These are phyloP conservation scores for Ambrosia trifida DNA, from an alignment of 129 eudicot genomes.

Conservation along the genomic window DNA sequence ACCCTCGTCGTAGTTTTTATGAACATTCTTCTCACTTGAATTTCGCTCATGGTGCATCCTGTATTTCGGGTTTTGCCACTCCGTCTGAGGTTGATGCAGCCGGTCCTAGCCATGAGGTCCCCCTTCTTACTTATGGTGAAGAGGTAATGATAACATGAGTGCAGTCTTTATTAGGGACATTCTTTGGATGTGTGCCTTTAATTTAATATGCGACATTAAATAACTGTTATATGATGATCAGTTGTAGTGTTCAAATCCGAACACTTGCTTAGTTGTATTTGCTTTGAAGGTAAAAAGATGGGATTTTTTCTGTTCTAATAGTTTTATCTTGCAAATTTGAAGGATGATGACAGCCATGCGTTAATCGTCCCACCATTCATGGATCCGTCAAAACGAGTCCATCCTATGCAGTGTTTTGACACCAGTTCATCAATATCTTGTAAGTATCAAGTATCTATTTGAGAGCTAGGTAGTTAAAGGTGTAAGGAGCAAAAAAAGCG, in stretches of 20 bases:
- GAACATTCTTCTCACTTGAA: slow-evolving; percentile 41
- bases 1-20: slow-evolving; percentile 43
- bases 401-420: slow-evolving; percentile 38
- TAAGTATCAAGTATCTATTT: slow-evolving; percentile 36
- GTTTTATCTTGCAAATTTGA: slow-evolving; percentile 1
- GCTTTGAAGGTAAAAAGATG: slow-evolving; percentile 12
- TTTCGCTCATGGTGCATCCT: slow-evolving; percentile 37
- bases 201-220: background rate
- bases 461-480: background rate
- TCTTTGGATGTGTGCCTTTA: background rate
- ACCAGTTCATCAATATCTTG: slow-evolving; percentile 64
- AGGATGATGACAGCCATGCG: slow-evolving; percentile 42
- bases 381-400: slow-evolving; percentile 32
- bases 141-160: slow-evolving; percentile 40
- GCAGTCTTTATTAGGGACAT: background rate
- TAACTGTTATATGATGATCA: background rate
- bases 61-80: slow-evolving; percentile 54
- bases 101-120: slow-evolving; percentile 40
- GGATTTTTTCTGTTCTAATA: background rate
- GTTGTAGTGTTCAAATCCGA: background rate
- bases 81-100: slow-evolving; percentile 36
- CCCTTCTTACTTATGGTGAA: slow-evolving; percentile 66
- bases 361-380: slow-evolving; percentile 40
- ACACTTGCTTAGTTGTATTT: background rate
- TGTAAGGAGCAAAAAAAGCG: no score